phyloP scores from a whole-genome alignment of 139 green algal genomes.

The Limnomonas spitsbergensis region DNA sequence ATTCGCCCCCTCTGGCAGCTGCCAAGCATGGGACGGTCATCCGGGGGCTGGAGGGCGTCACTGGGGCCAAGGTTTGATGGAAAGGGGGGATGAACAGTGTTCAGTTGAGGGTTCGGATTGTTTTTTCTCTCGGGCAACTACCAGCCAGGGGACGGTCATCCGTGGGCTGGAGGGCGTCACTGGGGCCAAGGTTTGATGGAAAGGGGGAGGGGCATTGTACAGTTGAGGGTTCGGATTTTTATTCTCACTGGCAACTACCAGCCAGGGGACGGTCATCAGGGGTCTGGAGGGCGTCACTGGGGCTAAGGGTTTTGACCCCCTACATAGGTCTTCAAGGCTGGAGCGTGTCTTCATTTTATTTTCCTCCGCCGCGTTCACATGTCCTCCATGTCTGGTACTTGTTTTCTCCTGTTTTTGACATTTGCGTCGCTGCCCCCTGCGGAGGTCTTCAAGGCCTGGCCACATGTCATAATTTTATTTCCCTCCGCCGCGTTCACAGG shows the following conservation, averaged over 20 bases:
- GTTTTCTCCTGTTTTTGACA: too few species aligned
- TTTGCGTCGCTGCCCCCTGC: too few species aligned
- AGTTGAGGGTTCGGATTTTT: neutral
- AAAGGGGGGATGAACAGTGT: neutral
- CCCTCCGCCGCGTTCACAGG: too few species aligned
- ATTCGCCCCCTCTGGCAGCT: too few species aligned
- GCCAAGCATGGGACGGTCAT: slow-evolving; percentile 85
- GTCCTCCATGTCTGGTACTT: too few species aligned
- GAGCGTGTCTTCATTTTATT: too few species aligned
- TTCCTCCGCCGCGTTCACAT: too few species aligned
- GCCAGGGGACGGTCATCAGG: slow-evolving; percentile 77
- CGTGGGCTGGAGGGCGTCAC: slow-evolving; percentile 54
- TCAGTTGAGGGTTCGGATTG: neutral
- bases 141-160: slow-evolving; percentile 83
- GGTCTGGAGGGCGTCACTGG: slow-evolving; percentile 55
- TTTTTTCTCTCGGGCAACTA: too few species aligned
- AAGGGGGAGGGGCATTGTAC: neutral
- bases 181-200: slow-evolving; percentile 59
- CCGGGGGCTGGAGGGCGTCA: slow-evolving; percentile 54
- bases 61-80: slow-evolving; percentile 60
- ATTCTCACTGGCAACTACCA: too few species aligned
- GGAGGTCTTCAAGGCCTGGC: too few species aligned
- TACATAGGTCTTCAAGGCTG: too few species aligned
- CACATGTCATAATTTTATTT: too few species aligned
- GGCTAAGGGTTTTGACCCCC: slow-evolving; percentile 82